A percentile compares a stretch with the other conserved stretches of the same genome.
Conservation (phyloP, 2,329 filamentous ascomycete genomes). For the Lasiodiplodia sp. region DNA sequence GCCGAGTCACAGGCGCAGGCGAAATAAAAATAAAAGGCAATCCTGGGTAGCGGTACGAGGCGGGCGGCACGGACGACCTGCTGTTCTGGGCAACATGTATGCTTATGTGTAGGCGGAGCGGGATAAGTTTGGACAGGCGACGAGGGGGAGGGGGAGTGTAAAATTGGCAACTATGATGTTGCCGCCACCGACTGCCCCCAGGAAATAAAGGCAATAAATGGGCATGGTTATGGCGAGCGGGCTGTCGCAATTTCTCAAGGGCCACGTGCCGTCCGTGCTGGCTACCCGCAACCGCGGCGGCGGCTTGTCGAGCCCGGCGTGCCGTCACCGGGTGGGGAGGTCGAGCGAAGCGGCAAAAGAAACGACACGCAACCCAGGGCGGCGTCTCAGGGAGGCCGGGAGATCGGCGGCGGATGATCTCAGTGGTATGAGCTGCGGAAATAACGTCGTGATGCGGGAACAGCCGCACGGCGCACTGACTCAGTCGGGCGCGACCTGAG, state of each 20-base stretch:
- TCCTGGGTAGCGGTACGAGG: background rate
- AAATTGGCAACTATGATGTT: background rate
- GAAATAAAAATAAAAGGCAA: too few species aligned
- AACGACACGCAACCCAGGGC: background rate
- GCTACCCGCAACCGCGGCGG: background rate
- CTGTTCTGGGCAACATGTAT: background rate
- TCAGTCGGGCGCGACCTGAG: conserved; percentile 11
- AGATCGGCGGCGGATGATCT: conserved; percentile 5
- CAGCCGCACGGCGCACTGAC: conserved; percentile 17
- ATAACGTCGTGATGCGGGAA: conserved; percentile 23
- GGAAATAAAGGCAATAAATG: background rate
- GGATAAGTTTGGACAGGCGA: background rate
- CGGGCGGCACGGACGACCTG: background rate
- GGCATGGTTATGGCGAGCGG: conserved; percentile 3
- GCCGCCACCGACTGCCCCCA: background rate
- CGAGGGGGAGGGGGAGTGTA: background rate
- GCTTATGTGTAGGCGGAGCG: background rate
- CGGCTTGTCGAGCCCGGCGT: conserved; percentile 12
- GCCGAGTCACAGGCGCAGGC: background rate
- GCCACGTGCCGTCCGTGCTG: conserved; percentile 20
- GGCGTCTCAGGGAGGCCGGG: conserved; percentile 5
- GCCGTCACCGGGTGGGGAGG: conserved; percentile 10
- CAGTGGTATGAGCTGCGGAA: conserved; percentile 19
- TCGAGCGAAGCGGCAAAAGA: background rate
- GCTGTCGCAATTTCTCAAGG: conserved; percentile 10